Base-by-base conservation (phyloP, 2,329 filamentous ascomycete genomes). In the Mycosphaerelloides madeirae region DNA sequence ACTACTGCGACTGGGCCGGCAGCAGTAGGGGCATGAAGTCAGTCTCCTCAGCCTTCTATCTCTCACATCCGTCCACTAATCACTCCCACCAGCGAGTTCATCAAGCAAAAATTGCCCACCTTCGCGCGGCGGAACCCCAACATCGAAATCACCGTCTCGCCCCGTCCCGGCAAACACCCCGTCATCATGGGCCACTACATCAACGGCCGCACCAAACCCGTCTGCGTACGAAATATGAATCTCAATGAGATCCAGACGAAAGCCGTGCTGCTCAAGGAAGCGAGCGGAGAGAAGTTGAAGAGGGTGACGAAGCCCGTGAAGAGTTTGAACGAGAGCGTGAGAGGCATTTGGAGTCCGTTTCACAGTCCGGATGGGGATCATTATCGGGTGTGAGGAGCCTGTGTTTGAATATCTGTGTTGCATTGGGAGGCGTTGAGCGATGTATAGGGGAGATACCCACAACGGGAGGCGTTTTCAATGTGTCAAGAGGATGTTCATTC, bases 21-120 rank as follows among this genome's bases (percentile, higher is more conserved):
- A 95, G 87, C 68, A 97, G 91, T 29, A 81, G 75, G 62, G 93
- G 93, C 64, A 96, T 97, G 89, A 93, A 95, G 87, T 93, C 76
- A 53, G 78, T 64, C 31, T 11, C 38, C n/a, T 31, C 14, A 6
- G 14, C 14, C 18, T 14, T n/a, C n/a, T n/a, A 25, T 25, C 22
- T 25, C 18, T 14, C 34, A 31, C 35, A 9, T 42, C 29, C 18
- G 15, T 14, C 32, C 5, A 32, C 41, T 18, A 22, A 18, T 16
- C 13, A 11, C 11, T 37, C 12, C 9, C 22, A 25, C 22, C 59
- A 94, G 88, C 61, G 72, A 81, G 58, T 96, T 95, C 75, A 82
- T 97, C 67, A 84, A n/a, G n/a, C n/a, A n/a, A 85, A 66, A 76
- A 83, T 51, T 74, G 79, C 32, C 84, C 38, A 71, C 76, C 55